Evolutionary conservation across 768 basidiomycete species (phyloP).

Genomic region (Rhizopogon rudus): DNA sequence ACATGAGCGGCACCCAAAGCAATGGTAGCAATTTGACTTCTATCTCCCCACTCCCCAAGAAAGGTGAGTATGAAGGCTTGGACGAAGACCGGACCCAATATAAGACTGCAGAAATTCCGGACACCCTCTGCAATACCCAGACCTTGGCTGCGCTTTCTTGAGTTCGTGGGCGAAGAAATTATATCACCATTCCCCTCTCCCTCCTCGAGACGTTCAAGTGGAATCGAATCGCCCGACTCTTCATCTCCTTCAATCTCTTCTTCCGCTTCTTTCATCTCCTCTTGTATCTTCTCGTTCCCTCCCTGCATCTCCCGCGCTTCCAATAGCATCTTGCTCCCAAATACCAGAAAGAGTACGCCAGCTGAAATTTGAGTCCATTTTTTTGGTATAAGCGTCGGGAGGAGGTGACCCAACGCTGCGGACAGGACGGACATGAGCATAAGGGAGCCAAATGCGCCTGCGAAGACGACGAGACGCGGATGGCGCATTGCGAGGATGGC

Average conservation of each 20-base stretch:
- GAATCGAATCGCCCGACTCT: conserved; percentile 47
- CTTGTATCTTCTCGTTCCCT: conserved; percentile 77
- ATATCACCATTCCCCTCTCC: conserved; percentile 61
- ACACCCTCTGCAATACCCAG: conserved; percentile 48
- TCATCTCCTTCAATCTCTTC: conserved; percentile 90
- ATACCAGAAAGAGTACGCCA: conserved; percentile 80
- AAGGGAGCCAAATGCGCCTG: conserved; percentile 84
- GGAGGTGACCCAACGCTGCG: conserved; percentile 87
- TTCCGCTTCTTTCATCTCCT: conserved; percentile 95
- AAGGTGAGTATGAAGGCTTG: conserved; percentile 95
- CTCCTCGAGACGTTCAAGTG: conserved; percentile 74
- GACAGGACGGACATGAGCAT: conserved; percentile 92
- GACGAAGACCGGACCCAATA: conserved; percentile 83
- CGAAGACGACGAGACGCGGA: conserved; percentile 79
- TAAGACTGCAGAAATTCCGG: conserved; percentile 75
- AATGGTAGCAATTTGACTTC: conserved; percentile 60
- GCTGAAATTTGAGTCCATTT: conserved; percentile 69
- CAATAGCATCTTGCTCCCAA: conserved; percentile 84
- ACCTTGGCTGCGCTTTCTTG: neutral
- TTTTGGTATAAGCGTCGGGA: conserved; percentile 76
- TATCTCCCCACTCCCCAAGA: conserved; percentile 98
- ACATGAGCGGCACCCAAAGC: conserved; percentile 41
- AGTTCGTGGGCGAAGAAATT: conserved; percentile 9
- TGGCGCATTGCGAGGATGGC: conserved; percentile 94
- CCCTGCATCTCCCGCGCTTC: conserved; percentile 79